These are phyloP conservation scores for Chaetomiaceae sp. DNA, from an alignment of 2,329 filamentous ascomycete genomes.

Conservation along the genomic window DNA sequence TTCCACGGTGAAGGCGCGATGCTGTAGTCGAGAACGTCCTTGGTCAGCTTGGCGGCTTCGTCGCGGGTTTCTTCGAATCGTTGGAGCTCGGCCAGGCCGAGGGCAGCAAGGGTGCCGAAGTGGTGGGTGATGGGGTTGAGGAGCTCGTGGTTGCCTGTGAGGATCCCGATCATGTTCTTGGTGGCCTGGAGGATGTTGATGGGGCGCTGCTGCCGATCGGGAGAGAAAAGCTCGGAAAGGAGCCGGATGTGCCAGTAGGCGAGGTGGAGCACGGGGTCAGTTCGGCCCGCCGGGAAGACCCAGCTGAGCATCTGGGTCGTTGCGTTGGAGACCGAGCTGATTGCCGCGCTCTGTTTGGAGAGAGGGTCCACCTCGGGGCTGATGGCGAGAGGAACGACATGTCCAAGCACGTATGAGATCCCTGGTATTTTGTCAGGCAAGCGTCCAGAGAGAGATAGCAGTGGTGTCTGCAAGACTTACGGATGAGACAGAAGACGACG, in stretches of 20 bases:
- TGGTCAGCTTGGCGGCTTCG: slow-evolving; percentile 52
- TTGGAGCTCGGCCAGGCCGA: slow-evolving; percentile 56
- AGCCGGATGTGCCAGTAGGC: slow-evolving; percentile 67
- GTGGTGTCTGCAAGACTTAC: slow-evolving; percentile 43
- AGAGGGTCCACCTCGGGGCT: slow-evolving; percentile 40
- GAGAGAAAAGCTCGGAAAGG: slow-evolving; percentile 56
- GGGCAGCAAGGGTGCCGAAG: slow-evolving; percentile 54
- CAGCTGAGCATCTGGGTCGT: slow-evolving; percentile 63
- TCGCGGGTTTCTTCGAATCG: slow-evolving; percentile 41
- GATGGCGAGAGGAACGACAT: slow-evolving; percentile 45
- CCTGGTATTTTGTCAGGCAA: slow-evolving; percentile 15
- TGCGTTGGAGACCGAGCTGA: slow-evolving; percentile 49
- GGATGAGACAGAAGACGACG: slow-evolving; percentile 57
- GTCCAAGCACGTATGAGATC: slow-evolving; percentile 35
- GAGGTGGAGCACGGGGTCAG: slow-evolving; percentile 57
- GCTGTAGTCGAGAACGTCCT: slow-evolving; percentile 51
- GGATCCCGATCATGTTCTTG: slow-evolving; percentile 52
- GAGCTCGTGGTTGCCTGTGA: slow-evolving; percentile 50
- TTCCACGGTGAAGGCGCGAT: slow-evolving; percentile 53
- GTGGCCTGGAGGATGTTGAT: slow-evolving; percentile 56
- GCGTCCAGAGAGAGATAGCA: not conserved
- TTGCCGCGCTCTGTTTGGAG: slow-evolving; percentile 37
- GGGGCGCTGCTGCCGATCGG: slow-evolving; percentile 43
- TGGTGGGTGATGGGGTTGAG: slow-evolving; percentile 63
- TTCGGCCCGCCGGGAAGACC: slow-evolving; percentile 54